Percentiles rank a stretch among this genome's conserved stretches.
Evolutionary conservation across 1,284 basidiomycete genomes (phyloP).

Genomic region (Cryptococcus sp.): DNA sequence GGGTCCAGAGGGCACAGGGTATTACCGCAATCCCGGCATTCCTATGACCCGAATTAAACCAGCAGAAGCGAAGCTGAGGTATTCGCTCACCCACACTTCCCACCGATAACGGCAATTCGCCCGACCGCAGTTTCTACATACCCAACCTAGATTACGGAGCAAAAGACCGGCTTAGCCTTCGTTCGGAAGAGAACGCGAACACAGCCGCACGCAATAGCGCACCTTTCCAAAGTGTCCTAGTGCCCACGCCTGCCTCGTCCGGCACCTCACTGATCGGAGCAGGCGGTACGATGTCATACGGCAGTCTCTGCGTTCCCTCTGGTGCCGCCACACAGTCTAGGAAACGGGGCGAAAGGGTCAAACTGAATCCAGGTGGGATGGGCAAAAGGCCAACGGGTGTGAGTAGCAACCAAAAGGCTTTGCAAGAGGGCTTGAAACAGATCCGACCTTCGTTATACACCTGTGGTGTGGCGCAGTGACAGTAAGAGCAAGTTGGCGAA

Average conservation of each 20-base stretch:
- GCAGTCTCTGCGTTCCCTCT: constrained; percentile 1
- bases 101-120: constrained; percentile 48
- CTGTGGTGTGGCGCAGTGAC: constrained; percentile 9
- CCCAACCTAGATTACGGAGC: constrained; percentile 32
- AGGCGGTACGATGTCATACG: constrained; percentile 38
- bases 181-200: constrained; percentile 1
- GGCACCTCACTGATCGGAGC: constrained; percentile 7
- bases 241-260: constrained; percentile 13
- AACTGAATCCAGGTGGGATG: constrained; percentile 32
- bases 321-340: constrained; percentile 22
- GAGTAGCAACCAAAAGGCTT: constrained; percentile 40
- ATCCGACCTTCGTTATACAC: constrained; percentile 43
- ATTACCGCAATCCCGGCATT: constrained; percentile 28
- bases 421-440: constrained; percentile 35
- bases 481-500: too few relatives aligned
- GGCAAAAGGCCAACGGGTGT: constrained; percentile 28
- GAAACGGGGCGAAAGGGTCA: constrained; percentile 30
- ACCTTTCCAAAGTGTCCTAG: constrained; percentile 37
- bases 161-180: neutral
- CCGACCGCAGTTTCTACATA: constrained; percentile 40
- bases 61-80: neutral
- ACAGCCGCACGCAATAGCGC: neutral
- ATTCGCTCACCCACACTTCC: constrained; percentile 40
- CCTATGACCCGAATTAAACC: constrained; percentile 10
- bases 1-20: constrained; percentile 14